Percentiles rank a stretch among this genome's conserved stretches.
phyloP scores from a whole-genome alignment of 2,329 filamentous ascomycete genomes.

The Blastomyces gilchristii region DNA sequence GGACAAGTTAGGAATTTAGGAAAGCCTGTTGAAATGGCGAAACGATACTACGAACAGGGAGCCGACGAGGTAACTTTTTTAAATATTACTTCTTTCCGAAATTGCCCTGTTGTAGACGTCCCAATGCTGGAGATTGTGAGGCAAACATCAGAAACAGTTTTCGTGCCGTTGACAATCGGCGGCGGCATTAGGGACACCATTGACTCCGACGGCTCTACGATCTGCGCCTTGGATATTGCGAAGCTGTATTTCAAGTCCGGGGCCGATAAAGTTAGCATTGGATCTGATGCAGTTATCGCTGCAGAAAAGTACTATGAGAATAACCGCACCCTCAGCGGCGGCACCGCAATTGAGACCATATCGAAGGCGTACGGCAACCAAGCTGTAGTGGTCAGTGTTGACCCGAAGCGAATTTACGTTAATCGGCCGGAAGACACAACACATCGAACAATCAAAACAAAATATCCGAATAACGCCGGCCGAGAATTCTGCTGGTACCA shows the following conservation, averaged over 20 bases:
- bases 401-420: slow-evolving; percentile 87
- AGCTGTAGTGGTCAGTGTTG: slow-evolving; percentile 90
- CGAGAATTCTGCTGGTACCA: slow-evolving; percentile 91
- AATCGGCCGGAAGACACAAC: slow-evolving; percentile 55
- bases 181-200: slow-evolving; percentile 90
- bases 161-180: slow-evolving; percentile 90
- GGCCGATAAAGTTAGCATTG: slow-evolving; percentile 95
- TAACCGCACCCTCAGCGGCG: slow-evolving; percentile 60
- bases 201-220: slow-evolving; percentile 73
- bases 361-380: slow-evolving; percentile 89
- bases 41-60: slow-evolving; percentile 88
- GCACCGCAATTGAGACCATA: slow-evolving; percentile 91
- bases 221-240: slow-evolving; percentile 86
- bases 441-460: slow-evolving; percentile 65
- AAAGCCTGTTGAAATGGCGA: slow-evolving; percentile 92
- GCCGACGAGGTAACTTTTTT: slow-evolving; percentile 96
- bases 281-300: slow-evolving; percentile 84
- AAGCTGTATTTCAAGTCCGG: slow-evolving; percentile 96
- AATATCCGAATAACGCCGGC: slow-evolving; percentile 59
- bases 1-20: slow-evolving; percentile 78
- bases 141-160: slow-evolving; percentile 77
- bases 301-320: slow-evolving; percentile 79
- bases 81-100: slow-evolving; percentile 96
- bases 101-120: slow-evolving; percentile 81
- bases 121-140: slow-evolving; percentile 94